These are phyloP conservation scores for Heracleum sosnowskyi DNA, from an alignment of 129 eudicot species.

Conservation along the genomic window DNA sequence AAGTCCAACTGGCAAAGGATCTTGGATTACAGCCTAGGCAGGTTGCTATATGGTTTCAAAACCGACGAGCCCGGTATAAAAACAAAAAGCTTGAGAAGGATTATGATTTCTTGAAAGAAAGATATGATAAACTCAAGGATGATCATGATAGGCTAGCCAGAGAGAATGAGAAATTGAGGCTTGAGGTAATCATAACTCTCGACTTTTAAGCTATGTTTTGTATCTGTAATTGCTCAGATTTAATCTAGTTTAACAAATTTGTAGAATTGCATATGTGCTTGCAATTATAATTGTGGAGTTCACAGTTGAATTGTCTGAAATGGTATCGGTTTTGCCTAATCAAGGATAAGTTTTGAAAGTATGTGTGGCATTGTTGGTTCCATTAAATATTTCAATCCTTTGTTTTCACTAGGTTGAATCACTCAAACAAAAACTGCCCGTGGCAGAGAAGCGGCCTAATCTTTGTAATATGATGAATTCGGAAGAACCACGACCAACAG, in stretches of 20 bases:
- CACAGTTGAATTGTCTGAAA: neutral
- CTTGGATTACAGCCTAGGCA: conserved; percentile 85
- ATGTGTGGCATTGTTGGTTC: conserved; percentile 1
- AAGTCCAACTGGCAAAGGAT: conserved; percentile 70
- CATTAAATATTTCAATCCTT: neutral
- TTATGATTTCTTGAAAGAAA: conserved; percentile 49
- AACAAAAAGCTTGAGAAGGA: conserved; percentile 77
- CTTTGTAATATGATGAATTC: conserved; percentile 25
- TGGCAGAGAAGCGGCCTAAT: conserved; percentile 23
- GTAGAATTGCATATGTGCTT: neutral
- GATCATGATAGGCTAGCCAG: conserved; percentile 44
- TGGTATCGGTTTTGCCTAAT: neutral
- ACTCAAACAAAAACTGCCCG: conserved; percentile 37
- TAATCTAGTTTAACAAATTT: neutral
- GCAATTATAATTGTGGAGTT: neutral
- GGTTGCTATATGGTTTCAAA: conserved; percentile 89
- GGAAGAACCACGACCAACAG: conserved; percentile 22
- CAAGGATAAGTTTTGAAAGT: neutral
- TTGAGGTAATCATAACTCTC: conserved; percentile 41
- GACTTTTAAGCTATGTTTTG: neutral
- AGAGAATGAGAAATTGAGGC: conserved; percentile 56
- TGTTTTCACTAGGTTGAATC: conserved; percentile 35
- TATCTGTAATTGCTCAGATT: neutral
- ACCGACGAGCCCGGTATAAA: conserved; percentile 74
- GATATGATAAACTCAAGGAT: conserved; percentile 56